Percentiles rank a stretch among this genome's conserved stretches.
These are phyloP conservation scores for Phytophthora uliginosa DNA, from an alignment of 352 stramenopile genomes.

Conservation along the genomic window DNA sequence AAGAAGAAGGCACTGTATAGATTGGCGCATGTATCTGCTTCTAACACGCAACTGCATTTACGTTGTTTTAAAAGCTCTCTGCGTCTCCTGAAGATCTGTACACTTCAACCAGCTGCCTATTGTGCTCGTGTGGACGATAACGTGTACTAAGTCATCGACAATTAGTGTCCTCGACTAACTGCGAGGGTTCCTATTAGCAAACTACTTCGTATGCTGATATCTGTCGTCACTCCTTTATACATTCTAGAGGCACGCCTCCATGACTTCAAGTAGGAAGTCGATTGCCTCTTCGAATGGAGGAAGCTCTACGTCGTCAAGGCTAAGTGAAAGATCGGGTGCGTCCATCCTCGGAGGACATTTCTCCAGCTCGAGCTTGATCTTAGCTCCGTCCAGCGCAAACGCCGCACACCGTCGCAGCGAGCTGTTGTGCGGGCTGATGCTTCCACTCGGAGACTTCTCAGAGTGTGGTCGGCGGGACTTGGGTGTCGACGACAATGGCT, in stretches of 20 bases:
- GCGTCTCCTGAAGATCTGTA: neutral
- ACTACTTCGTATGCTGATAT: neutral
- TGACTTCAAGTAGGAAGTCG: conserved; percentile 59
- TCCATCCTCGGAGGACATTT: neutral
- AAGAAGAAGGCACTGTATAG: neutral
- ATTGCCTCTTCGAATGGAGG: conserved; percentile 59
- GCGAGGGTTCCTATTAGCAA: neutral
- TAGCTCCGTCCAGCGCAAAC: neutral
- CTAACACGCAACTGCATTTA: neutral
- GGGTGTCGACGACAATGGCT: neutral
- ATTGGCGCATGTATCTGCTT: neutral
- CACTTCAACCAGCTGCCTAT: neutral
- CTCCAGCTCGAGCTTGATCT: neutral
- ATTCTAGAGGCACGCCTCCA: conserved; percentile 32
- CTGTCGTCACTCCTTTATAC: neutral
- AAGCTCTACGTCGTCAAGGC: conserved; percentile 21
- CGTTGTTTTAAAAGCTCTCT: neutral
- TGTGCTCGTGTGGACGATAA: neutral
- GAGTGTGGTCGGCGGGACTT: neutral
- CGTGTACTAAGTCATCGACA: neutral
- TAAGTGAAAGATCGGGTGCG: conserved; percentile 6
- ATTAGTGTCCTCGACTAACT: neutral
- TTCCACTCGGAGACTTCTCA: neutral
- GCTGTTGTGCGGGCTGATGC: conserved; percentile 38
- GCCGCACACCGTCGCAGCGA: conserved; percentile 13